Evolutionary conservation across 768 basidiomycete species (phyloP).

Genomic region (Crucibulum laeve): DNA sequence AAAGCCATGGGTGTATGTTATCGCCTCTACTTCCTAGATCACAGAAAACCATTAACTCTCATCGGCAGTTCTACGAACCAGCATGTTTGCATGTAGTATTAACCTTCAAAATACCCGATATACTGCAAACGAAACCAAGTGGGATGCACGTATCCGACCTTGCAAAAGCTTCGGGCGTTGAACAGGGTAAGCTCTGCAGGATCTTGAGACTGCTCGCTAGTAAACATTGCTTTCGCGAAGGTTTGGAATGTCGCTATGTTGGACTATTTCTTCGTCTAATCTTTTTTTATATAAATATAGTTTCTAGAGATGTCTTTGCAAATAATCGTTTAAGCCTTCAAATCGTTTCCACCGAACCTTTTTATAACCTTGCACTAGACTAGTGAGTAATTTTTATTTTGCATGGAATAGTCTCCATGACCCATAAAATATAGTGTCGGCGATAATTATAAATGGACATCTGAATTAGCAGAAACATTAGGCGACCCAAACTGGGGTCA

Average conservation of each 20-base stretch:
- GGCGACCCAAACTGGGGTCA: constrained; percentile 2
- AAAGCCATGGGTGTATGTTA: constrained; percentile 12
- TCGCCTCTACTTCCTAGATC: neutral
- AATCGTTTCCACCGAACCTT: constrained; percentile 24
- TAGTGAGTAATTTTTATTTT: constrained; percentile 14
- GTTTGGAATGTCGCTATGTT: constrained; percentile 17
- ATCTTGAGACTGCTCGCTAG: constrained; percentile 29
- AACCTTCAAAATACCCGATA: constrained; percentile 26
- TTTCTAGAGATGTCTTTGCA: constrained; percentile 30
- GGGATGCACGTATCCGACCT: constrained; percentile 27
- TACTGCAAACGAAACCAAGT: constrained; percentile 24
- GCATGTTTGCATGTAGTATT: constrained; percentile 24
- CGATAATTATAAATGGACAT: neutral
- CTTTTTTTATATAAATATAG: constrained; percentile 11
- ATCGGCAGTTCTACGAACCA: constrained; percentile 17
- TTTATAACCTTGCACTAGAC: constrained; percentile 18
- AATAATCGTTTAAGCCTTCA: constrained; percentile 36
- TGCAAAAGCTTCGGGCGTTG: constrained; percentile 16
- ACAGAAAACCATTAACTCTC: neutral
- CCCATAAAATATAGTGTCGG: neutral
- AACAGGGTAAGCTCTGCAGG: constrained; percentile 26
- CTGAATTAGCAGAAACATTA: constrained; percentile 2
- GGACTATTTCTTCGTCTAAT: neutral
- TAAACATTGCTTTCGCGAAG: constrained; percentile 33
- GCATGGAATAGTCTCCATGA: neutral